These are phyloP conservation scores for Diaporthe longicolla DNA, from an alignment of 2,329 filamentous ascomycete genomes.

Conservation along the genomic window DNA sequence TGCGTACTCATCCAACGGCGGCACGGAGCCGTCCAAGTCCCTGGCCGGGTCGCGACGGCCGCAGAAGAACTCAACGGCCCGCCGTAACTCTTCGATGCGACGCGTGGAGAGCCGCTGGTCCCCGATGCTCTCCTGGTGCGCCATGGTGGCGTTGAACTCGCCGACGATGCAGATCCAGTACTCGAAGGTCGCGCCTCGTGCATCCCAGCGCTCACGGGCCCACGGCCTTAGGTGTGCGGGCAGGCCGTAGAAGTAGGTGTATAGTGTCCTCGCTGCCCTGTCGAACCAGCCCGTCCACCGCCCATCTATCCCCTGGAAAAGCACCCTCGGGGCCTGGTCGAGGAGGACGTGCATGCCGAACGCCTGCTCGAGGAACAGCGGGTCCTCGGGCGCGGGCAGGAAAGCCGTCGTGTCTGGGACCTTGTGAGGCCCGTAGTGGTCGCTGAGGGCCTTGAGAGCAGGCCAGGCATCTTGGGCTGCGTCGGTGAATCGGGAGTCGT, in stretches of 20 bases:
- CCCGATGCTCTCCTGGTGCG: conserved; percentile 46
- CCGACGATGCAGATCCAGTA: conserved; percentile 48
- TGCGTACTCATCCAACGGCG: conserved; percentile 47
- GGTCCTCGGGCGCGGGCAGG: conserved; percentile 45
- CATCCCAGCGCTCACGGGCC: conserved; percentile 43
- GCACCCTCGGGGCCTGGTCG: conserved; percentile 47
- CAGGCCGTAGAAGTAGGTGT: conserved; percentile 41
- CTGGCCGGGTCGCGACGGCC: conserved; percentile 43
- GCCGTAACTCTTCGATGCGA: conserved; percentile 46
- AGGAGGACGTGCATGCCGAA: conserved; percentile 50
- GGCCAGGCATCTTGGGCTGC: conserved; percentile 39
- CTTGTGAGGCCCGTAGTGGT: conserved; percentile 44
- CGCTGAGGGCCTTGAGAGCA: conserved; percentile 45
- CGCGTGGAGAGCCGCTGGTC: conserved; percentile 41
- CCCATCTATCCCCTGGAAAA: conserved; percentile 47
- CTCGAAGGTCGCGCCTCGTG: conserved; percentile 43
- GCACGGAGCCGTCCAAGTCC: conserved; percentile 42
- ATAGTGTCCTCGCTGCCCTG: conserved; percentile 44
- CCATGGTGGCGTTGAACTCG: conserved; percentile 47
- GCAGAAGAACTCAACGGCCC: conserved; percentile 44
- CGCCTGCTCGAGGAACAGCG: conserved; percentile 46
- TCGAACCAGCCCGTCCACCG: conserved; percentile 50
- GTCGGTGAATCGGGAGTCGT: background rate
- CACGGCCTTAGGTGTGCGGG: conserved; percentile 43
- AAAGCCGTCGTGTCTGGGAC: conserved; percentile 46